Evolutionary conservation across 2,329 filamentous ascomycete genomes (phyloP).

Genomic region (Aspergillus sp.): DNA sequence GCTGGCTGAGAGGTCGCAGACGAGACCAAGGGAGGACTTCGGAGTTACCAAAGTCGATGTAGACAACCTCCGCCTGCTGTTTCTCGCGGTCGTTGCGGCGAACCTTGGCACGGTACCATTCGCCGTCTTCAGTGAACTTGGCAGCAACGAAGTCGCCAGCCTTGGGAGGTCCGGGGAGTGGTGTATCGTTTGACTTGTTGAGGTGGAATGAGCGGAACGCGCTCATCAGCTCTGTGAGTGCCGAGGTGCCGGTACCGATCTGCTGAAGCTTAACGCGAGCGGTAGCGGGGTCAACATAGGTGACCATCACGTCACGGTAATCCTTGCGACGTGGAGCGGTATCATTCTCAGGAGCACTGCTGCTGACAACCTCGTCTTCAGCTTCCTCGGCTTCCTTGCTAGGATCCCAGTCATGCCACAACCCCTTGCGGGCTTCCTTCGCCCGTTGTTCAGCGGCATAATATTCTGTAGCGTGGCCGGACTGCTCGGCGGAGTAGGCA

Average conservation of each 20-base stretch:
- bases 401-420: slow-evolving; percentile 96
- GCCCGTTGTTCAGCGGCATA: slow-evolving; percentile 85
- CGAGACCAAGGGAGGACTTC: slow-evolving; percentile 85
- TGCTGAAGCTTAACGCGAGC: slow-evolving; percentile 90
- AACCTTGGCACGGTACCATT: slow-evolving; percentile 93
- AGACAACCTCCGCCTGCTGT: slow-evolving; percentile 87
- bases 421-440: slow-evolving; percentile 82
- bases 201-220: slow-evolving; percentile 91
- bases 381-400: slow-evolving; percentile 74
- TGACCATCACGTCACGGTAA: slow-evolving; percentile 92
- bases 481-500: slow-evolving; percentile 93
- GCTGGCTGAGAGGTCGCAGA: slow-evolving; percentile 77
- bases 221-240: slow-evolving; percentile 84
- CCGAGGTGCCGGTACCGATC: slow-evolving; percentile 81
- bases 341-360: slow-evolving; percentile 58
- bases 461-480: slow-evolving; percentile 84
- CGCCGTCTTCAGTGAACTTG: slow-evolving; percentile 83
- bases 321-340: slow-evolving; percentile 73
- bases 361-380: slow-evolving; percentile 54
- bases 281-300: slow-evolving; percentile 77
- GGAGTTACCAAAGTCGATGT: slow-evolving; percentile 95
- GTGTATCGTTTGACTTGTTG: slow-evolving; percentile 76
- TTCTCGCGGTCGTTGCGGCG: slow-evolving; percentile 89
- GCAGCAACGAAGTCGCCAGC: slow-evolving; percentile 89
- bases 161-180: slow-evolving; percentile 78